These are phyloP conservation scores for Lipomyces lipofer DNA, from an alignment of 805 yeast genomes.

Conservation along the genomic window DNA sequence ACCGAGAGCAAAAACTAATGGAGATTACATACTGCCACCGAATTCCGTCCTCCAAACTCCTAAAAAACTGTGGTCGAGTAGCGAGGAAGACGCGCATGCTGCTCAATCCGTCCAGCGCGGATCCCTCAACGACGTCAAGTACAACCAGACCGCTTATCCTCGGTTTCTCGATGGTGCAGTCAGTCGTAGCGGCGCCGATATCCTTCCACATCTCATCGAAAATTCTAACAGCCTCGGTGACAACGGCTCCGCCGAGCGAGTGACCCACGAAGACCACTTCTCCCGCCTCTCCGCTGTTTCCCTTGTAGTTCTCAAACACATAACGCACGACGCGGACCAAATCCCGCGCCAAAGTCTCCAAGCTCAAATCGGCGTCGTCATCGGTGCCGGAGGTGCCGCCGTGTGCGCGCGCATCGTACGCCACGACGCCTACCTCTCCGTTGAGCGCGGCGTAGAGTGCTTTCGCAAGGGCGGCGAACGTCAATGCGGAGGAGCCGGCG, in stretches of 20 bases:
- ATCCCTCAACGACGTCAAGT: slow-evolving; percentile 92
- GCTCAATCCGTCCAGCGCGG: slow-evolving; percentile 69
- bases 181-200: neutral
- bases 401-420: slow-evolving; percentile 86
- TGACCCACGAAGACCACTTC: slow-evolving; percentile 75
- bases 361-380: slow-evolving; percentile 43
- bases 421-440: slow-evolving; percentile 62
- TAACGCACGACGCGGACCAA: slow-evolving; percentile 49
- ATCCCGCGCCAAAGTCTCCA: slow-evolving; percentile 60
- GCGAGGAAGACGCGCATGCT: slow-evolving; percentile 68
- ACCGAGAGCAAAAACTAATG: neutral
- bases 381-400: slow-evolving; percentile 50
- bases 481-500: slow-evolving; percentile 84
- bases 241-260: slow-evolving; percentile 87
- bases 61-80: slow-evolving; percentile 64
- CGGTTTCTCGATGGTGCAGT: slow-evolving; percentile 14
- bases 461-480: slow-evolving; percentile 54
- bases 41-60: slow-evolving; percentile 57
- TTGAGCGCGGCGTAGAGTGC: slow-evolving; percentile 28
- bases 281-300: slow-evolving; percentile 5
- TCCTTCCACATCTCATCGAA: slow-evolving; percentile 20
- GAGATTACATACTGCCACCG: slow-evolving; percentile 61
- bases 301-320: slow-evolving; percentile 40
- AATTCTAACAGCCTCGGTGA: slow-evolving; percentile 53
- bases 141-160: slow-evolving; percentile 66